Conservation (phyloP, 306 rosid species). For the Sphenostylis stenocarpa region DNA sequence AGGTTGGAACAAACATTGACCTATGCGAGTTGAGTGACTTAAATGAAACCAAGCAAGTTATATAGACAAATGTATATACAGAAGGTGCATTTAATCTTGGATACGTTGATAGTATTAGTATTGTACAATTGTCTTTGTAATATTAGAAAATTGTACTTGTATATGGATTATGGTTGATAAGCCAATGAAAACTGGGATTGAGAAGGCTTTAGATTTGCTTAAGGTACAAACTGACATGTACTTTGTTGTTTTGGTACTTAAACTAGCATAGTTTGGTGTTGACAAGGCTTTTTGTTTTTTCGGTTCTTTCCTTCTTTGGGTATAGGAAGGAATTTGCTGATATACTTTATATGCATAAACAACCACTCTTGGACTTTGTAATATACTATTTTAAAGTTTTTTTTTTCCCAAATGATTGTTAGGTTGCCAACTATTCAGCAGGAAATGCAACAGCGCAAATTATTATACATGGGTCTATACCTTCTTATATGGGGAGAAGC, state of each 20-base stretch:
- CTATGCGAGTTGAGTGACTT: background rate
- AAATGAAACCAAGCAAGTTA: conserved; percentile 7
- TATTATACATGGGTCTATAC: conserved; percentile 92
- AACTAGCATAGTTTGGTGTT: background rate
- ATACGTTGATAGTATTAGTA: background rate
- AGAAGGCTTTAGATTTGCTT: conserved; percentile 12
- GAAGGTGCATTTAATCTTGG: background rate
- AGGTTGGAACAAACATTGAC: background rate
- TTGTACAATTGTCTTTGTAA: background rate
- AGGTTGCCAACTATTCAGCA: conserved; percentile 97
- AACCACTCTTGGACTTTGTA: background rate
- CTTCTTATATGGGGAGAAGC: conserved; percentile 99
- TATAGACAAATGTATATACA: background rate
- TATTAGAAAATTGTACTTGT: background rate
- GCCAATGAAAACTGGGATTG: background rate
- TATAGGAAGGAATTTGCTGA: background rate
- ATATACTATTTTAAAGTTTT: conserved; percentile 14
- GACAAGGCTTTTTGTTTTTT: background rate
- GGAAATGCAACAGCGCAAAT: conserved; percentile 92
- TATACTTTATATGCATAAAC: conserved; percentile 3
- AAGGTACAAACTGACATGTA: background rate
- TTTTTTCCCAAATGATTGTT: conserved; percentile 24
- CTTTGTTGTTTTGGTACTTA: background rate
- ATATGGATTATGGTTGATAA: background rate
- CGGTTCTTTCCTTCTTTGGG: background rate